A percentile compares a stretch with the other conserved stretches of the same genome.
Evolutionary conservation across 257 asterid species (phyloP).

Genomic region (Capsicum rhomboideum): DNA sequence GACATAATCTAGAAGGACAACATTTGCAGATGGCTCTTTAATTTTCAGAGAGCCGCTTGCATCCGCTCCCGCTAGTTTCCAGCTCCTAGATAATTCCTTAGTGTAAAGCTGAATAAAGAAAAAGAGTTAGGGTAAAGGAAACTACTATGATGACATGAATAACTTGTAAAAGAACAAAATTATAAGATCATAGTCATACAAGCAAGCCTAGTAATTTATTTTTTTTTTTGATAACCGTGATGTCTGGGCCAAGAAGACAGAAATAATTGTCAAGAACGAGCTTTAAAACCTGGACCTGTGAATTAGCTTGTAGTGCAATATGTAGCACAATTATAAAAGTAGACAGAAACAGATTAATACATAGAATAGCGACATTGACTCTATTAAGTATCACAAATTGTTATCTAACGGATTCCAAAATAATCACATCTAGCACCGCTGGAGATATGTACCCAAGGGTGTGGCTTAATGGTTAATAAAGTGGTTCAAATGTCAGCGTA

Average conservation of each 20-base stretch:
- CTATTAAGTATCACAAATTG: neutral
- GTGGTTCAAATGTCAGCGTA: neutral
- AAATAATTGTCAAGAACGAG: neutral
- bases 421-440: neutral
- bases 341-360: neutral
- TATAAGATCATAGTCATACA: neutral
- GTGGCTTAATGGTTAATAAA: neutral
- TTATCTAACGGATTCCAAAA: neutral
- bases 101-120: slow-evolving; percentile 44
- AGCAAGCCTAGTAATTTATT: neutral
- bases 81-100: slow-evolving; percentile 78
- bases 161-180: neutral
- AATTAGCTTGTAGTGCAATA: neutral
- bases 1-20: slow-evolving; percentile 68
- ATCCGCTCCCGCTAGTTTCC: slow-evolving; percentile 69
- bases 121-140: neutral
- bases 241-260: neutral
- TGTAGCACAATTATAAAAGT: neutral
- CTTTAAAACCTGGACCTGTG: neutral
- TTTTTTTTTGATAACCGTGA: too few relatives aligned
- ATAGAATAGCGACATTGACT: neutral
- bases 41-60: slow-evolving; percentile 44
- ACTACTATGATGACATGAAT: neutral
- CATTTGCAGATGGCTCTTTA: slow-evolving; percentile 84
- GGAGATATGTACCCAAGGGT: neutral